Evolutionary conservation across 768 basidiomycete genomes (phyloP), one percentile per base, ranked within the genome.

Genomic region (Gymnopilus junonius): DNA sequence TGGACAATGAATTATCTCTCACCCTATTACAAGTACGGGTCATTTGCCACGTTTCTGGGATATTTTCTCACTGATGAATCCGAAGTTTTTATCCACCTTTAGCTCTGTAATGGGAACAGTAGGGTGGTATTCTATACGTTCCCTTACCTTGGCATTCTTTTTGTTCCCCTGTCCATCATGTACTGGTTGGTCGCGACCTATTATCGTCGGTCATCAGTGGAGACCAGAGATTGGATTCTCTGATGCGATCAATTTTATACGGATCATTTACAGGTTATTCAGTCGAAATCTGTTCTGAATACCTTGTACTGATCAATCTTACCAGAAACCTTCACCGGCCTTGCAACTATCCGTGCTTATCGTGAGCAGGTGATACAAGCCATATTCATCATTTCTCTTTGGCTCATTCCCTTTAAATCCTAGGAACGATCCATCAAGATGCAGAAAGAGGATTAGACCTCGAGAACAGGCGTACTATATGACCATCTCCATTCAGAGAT

Each of bases 401-500:
- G 17, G 34, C 23, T 54, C 14, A 51, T 2, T 29, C 4, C 8
- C 14, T 34, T 62, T 23, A 39, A 57, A 68, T 14, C 10, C 27
- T 65, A 87, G 82, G 72, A 73, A 11, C 81, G 82, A 2, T 84
- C 86, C 48, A 74, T 87, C 48, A 70, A n/a, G 78, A 80, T 45
- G 86, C 86, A 15, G 84, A 90, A 58, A 59, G 75, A 3, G 84
- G 86, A 1, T 73, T 87, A 12, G 85, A 88, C 70, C 67, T 80
- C 69, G 84, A 89, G 68, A 88, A 89, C 67, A 73, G 84, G 88
- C 89, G 0, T 87, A 88, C 68, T 86, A 84, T 68, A 87, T 89
- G 81, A 87, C 85, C 0, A 81, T 90, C 40, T 79, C 85, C 3
- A 86, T 90, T 43, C 89, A 91, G 69, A 77, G 85, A 51, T 91